Evolutionary conservation across 495 filamentous ascomycete genomes (phyloP).

Genomic region (Aspergillus sparsus): DNA sequence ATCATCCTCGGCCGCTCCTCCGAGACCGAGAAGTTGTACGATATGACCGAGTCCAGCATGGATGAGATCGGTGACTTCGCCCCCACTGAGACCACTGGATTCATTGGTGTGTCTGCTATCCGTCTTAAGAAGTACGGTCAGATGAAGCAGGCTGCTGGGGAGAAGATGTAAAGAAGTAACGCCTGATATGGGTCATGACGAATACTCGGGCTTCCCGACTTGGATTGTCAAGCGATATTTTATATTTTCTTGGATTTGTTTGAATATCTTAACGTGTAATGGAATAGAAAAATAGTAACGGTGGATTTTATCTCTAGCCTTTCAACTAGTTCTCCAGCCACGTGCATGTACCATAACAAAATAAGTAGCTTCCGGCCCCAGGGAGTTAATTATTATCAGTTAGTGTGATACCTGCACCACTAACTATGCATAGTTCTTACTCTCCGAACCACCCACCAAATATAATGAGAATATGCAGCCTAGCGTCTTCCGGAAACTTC

Average conservation of each 20-base stretch:
- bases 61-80: constrained; percentile 81
- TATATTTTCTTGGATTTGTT: constrained; percentile 10
- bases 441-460: no score
- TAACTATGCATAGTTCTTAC: no score
- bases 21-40: constrained; percentile 84
- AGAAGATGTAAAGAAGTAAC: constrained; percentile 16
- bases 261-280: constrained; percentile 19
- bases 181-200: constrained; percentile 10
- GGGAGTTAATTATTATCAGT: no score
- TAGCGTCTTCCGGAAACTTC: no score
- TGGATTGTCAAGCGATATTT: constrained; percentile 1
- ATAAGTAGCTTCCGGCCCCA: no score
- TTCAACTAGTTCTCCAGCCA: neutral
- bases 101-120: constrained; percentile 81
- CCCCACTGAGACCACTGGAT: constrained; percentile 72
- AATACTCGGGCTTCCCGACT: constrained; percentile 2
- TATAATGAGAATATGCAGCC: no score
- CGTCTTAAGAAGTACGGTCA: constrained; percentile 86
- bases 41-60: constrained; percentile 78
- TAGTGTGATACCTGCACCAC: no score
- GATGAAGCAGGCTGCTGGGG: constrained; percentile 21
- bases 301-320: neutral
- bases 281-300: constrained; percentile 15
- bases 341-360: no score
- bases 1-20: constrained; percentile 73